Conservation (phyloP, 2,329 filamentous ascomycete genomes). For the Rhinocladiella mackenziei region DNA sequence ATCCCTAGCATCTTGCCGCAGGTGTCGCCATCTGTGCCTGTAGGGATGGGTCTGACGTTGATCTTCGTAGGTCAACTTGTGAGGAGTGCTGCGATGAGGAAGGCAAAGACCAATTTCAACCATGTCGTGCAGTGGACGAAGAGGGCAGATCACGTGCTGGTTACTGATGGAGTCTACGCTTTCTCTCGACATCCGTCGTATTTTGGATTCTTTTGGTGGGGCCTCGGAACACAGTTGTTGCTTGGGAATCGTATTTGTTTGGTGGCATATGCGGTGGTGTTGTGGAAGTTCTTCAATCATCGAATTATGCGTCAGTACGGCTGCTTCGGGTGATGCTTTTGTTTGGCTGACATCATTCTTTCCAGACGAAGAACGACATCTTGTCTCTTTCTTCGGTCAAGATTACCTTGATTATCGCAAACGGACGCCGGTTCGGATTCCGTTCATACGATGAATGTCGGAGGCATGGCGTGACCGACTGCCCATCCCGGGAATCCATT, state of each 20-base stretch:
- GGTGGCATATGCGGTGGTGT: slow-evolving; percentile 64
- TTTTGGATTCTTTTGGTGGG: slow-evolving; percentile 99
- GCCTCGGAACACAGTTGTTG: slow-evolving; percentile 85
- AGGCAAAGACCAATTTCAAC: slow-evolving; percentile 89
- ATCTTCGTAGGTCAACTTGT: slow-evolving; percentile 68
- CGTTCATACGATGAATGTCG: slow-evolving; percentile 64
- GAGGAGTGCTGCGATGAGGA: slow-evolving; percentile 78
- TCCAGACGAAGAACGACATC: slow-evolving; percentile 69
- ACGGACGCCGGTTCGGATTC: slow-evolving; percentile 72
- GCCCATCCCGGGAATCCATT: no score
- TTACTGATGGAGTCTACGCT: slow-evolving; percentile 76
- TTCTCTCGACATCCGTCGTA: slow-evolving; percentile 82
- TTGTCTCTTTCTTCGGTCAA: slow-evolving; percentile 77
- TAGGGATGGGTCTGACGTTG: slow-evolving; percentile 58
- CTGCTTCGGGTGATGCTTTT: slow-evolving; percentile 3
- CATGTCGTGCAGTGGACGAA: slow-evolving; percentile 67
- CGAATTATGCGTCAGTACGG: slow-evolving; percentile 61
- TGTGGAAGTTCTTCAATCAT: slow-evolving; percentile 79
- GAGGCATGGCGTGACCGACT: no score
- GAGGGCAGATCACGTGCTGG: slow-evolving; percentile 71
- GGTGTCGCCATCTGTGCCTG: slow-evolving; percentile 12
- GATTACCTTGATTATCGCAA: slow-evolving; percentile 73
- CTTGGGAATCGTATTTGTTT: slow-evolving; percentile 81
- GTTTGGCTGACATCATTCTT: slow-evolving; percentile 12
- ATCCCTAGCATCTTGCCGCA: slow-evolving; percentile 36